Evolutionary conservation across 306 rosid genomes (phyloP).

Genomic region (Rosa chinensis): DNA sequence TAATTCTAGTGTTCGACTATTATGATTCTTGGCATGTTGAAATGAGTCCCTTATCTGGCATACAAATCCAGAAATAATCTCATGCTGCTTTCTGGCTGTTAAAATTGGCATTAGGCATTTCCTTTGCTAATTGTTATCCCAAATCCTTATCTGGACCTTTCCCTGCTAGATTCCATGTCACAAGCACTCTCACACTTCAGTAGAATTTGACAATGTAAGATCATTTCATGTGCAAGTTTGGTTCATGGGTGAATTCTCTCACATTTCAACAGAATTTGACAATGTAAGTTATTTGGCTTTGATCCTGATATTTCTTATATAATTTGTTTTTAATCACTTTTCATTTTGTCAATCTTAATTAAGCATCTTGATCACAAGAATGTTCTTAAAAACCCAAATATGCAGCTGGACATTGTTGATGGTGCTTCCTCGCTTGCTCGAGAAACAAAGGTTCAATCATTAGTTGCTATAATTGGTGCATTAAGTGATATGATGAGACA

Average conservation of each 20-base stretch:
- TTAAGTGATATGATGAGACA: constrained; percentile 34
- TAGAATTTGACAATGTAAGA: not conserved
- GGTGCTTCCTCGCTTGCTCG: constrained; percentile 25
- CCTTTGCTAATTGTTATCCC: not conserved
- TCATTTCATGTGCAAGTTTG: constrained; percentile 52
- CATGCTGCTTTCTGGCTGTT: not conserved
- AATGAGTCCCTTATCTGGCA: not conserved
- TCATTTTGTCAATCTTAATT: constrained; percentile 27
- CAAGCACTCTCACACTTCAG: not conserved
- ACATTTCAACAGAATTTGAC: constrained; percentile 62
- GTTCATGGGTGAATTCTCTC: constrained; percentile 82
- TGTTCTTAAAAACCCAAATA: constrained; percentile 29
- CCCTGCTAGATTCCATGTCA: not conserved
- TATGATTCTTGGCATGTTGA: not conserved
- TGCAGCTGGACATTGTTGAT: constrained; percentile 31
- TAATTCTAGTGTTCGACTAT: too few relatives aligned
- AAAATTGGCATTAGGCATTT: not conserved
- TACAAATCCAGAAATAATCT: not conserved
- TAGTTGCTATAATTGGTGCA: constrained; percentile 58
- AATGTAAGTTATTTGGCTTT: constrained; percentile 44
- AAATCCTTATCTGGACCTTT: not conserved
- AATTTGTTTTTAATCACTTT: not conserved
- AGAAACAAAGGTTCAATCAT: constrained; percentile 27
- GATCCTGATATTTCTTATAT: constrained; percentile 5
- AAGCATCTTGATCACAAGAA: constrained; percentile 38